Evolutionary conservation across 2,329 filamentous ascomycete genomes (phyloP).

Genomic region (Phyllosticta citriasiana): DNA sequence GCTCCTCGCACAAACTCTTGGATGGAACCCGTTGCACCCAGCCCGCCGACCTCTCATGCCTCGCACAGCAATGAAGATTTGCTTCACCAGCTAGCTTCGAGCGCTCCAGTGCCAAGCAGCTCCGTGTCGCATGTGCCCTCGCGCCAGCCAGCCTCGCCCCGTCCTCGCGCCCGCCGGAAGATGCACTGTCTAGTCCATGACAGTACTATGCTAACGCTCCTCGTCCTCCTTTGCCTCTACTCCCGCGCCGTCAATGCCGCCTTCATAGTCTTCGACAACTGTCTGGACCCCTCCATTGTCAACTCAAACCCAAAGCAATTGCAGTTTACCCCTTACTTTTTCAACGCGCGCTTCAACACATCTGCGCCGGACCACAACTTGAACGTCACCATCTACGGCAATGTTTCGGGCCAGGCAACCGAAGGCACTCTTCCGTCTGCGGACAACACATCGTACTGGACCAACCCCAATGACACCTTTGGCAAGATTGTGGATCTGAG

Average conservation of each 20-base stretch:
- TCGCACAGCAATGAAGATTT: neutral
- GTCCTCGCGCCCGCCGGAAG: constrained; percentile 5
- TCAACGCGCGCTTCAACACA: constrained; percentile 65
- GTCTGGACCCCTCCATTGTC: constrained; percentile 52
- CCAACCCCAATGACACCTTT: constrained; percentile 46
- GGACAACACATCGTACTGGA: constrained; percentile 50
- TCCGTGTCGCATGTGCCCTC: neutral
- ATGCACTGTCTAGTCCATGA: neutral
- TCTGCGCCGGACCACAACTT: constrained; percentile 53
- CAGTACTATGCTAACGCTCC: neutral
- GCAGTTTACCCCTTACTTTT: constrained; percentile 68
- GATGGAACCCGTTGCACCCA: constrained; percentile 1
- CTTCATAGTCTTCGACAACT: constrained; percentile 74
- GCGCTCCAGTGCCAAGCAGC: constrained; percentile 1
- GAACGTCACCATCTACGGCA: constrained; percentile 75
- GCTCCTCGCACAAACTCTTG: constrained; percentile 3
- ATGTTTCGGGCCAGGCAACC: constrained; percentile 67
- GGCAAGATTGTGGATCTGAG: constrained; percentile 70
- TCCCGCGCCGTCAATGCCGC: constrained; percentile 29
- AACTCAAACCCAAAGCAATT: constrained; percentile 51
- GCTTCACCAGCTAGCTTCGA: constrained; percentile 2
- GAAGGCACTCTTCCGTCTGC: constrained; percentile 49
- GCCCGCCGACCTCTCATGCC: neutral
- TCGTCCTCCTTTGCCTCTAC: neutral
- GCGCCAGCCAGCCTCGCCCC: neutral